phyloP scores from a whole-genome alignment of 2,329 filamentous ascomycete species.

The Botrytis aclada region DNA sequence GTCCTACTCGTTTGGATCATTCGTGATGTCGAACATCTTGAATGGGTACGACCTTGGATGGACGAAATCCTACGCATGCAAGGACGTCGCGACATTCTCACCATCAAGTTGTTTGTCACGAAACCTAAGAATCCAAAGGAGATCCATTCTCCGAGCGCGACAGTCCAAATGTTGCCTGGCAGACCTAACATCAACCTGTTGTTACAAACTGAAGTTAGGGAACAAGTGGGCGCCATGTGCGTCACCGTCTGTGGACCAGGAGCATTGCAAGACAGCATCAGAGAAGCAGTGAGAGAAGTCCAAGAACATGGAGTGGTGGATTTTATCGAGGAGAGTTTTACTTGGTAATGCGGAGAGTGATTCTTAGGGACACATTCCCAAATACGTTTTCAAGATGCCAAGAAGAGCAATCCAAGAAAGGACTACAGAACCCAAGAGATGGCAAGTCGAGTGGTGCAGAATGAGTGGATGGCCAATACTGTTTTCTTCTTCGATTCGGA shows the following conservation, averaged over 20 bases:
- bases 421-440: not conserved
- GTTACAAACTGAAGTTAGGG: constrained; percentile 75
- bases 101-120: constrained; percentile 87
- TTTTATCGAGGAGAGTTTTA: constrained; percentile 76
- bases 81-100: constrained; percentile 75
- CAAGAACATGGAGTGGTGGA: constrained; percentile 64
- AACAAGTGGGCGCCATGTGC: constrained; percentile 83
- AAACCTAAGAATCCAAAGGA: constrained; percentile 75
- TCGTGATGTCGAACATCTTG: constrained; percentile 80
- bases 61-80: constrained; percentile 72
- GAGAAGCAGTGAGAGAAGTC: constrained; percentile 61
- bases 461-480: not conserved
- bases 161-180: constrained; percentile 89
- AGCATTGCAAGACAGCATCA: constrained; percentile 71
- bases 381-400: not conserved
- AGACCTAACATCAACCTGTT: constrained; percentile 78
- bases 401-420: not conserved
- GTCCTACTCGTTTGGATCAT: constrained; percentile 91
- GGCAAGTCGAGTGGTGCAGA: not conserved
- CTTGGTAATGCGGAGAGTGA: constrained; percentile 37
- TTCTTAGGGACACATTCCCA: not conserved
- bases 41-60: constrained; percentile 91
- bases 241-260: constrained; percentile 80
- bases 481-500: constrained; percentile 1
- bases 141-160: constrained; percentile 70